A percentile compares a stretch with the other conserved stretches of the same genome.
These are phyloP conservation scores for Populus deltoides DNA, from an alignment of 345 rosid species.

Conservation along the genomic window DNA sequence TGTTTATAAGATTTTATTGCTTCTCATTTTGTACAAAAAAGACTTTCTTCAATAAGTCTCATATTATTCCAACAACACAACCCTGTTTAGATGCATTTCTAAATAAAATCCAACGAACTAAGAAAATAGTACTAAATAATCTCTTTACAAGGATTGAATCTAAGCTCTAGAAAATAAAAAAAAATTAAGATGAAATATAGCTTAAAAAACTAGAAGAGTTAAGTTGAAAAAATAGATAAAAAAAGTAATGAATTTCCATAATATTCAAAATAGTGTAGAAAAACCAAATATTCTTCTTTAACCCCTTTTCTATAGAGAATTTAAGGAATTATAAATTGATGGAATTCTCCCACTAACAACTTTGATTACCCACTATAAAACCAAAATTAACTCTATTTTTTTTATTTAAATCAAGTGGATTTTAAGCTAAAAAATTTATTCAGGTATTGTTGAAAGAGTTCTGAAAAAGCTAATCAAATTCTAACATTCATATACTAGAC, in stretches of 20 bases:
- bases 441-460: not conserved
- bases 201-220: not conserved
- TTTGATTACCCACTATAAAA: not conserved
- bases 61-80: no score
- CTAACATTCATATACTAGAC: no score
- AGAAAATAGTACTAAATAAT: not conserved
- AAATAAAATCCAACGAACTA: not conserved
- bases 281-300: not conserved
- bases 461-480: no score
- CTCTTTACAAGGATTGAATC: not conserved
- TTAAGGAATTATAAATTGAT: not conserved
- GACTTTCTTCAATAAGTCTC: no score
- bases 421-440: not conserved
- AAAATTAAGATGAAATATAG: not conserved
- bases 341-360: not conserved
- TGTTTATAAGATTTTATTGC: no score
- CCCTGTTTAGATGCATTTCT: not conserved
- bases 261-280: not conserved
- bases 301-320: not conserved
- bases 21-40: no score
- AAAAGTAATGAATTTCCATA: not conserved
- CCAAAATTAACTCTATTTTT: not conserved
- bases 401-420: not conserved
- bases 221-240: not conserved
- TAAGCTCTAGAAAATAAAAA: not conserved